A percentile compares a stretch with the other conserved stretches of the same genome.
Evolutionary conservation across 768 basidiomycete genomes (phyloP).

Genomic region (Inosperma sp.): DNA sequence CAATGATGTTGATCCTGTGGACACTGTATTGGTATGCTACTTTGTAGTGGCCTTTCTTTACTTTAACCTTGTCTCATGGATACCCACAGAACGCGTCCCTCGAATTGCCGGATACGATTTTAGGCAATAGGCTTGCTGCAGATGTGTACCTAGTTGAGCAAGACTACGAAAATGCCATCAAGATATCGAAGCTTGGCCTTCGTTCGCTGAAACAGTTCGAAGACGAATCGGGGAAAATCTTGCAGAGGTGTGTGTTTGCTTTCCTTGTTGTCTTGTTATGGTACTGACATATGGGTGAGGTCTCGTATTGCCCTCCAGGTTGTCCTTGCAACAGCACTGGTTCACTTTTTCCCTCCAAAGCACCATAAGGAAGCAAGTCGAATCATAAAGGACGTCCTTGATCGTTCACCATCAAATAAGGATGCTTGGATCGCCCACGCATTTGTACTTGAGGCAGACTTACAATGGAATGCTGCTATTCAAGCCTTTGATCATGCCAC

Average conservation of each 20-base stretch:
- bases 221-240: constrained; percentile 49
- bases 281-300: constrained; percentile 33
- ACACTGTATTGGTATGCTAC: constrained; percentile 55
- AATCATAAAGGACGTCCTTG: constrained; percentile 69
- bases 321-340: constrained; percentile 68
- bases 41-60: not conserved
- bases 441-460: constrained; percentile 59
- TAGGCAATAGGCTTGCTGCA: constrained; percentile 62
- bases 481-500: constrained; percentile 56
- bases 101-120: constrained; percentile 47
- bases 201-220: constrained; percentile 51
- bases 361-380: constrained; percentile 76
- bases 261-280: not conserved
- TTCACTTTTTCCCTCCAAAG: constrained; percentile 85
- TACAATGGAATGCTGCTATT: constrained; percentile 66
- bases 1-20: constrained; percentile 53
- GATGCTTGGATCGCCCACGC: constrained; percentile 70
- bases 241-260: constrained; percentile 42
- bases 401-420: constrained; percentile 55
- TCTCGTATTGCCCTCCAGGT: constrained; percentile 65
- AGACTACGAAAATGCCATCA: constrained; percentile 73
- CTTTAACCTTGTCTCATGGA: constrained; percentile 8
- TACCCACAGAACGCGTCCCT: constrained; percentile 56
- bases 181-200: constrained; percentile 67
- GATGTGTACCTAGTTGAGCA: constrained; percentile 61